phyloP scores from a whole-genome alignment of 148 eudicot species.

The Rhododendron molle region DNA sequence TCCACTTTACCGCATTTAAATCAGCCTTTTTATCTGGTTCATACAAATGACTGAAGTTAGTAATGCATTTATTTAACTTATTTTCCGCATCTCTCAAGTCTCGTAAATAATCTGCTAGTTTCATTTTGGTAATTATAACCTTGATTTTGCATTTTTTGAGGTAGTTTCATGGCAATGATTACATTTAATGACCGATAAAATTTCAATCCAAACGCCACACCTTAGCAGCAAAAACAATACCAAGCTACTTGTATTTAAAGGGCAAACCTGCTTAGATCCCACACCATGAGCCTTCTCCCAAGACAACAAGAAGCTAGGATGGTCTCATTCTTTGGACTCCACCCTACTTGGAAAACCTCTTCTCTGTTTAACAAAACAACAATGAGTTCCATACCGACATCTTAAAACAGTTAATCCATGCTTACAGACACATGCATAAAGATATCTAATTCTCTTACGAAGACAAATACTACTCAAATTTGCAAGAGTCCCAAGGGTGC shows the following conservation, averaged over 20 bases:
- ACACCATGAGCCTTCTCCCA: slow-evolving; percentile 89
- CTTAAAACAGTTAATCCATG: neutral
- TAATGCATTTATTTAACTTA: neutral
- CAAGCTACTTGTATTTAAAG: neutral
- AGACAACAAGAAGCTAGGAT: slow-evolving; percentile 89
- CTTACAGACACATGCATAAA: neutral
- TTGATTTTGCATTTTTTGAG: neutral
- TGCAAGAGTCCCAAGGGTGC: neutral
- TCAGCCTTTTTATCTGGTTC: neutral
- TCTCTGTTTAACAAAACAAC: slow-evolving; percentile 44
- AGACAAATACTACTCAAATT: neutral
- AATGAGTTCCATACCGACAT: neutral
- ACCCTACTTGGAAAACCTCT: slow-evolving; percentile 86
- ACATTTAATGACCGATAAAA: neutral
- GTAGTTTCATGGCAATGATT: neutral
- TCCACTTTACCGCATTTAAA: neutral
- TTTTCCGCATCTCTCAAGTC: neutral
- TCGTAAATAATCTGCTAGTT: neutral
- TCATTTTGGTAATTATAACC: neutral
- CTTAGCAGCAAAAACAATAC: neutral
- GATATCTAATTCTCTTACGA: neutral
- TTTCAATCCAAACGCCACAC: neutral
- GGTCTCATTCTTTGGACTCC: slow-evolving; percentile 88
- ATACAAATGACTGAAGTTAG: neutral
- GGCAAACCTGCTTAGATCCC: slow-evolving; percentile 96